These are phyloP conservation scores for Atkinsonella hypoxylon DNA, from an alignment of 2,329 filamentous ascomycete genomes.

Conservation along the genomic window DNA sequence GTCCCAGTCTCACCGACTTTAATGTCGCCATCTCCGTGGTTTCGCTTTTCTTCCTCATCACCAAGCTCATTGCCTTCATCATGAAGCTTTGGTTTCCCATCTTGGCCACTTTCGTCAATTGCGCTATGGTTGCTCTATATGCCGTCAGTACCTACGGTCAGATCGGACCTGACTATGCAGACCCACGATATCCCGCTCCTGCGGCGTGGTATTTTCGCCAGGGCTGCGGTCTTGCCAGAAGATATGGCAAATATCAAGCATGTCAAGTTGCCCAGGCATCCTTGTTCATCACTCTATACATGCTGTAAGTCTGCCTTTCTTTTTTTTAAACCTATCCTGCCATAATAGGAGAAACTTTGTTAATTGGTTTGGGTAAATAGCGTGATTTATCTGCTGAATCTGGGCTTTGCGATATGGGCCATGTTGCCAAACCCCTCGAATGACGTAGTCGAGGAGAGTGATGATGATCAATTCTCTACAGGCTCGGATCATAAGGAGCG, in stretches of 20 bases:
- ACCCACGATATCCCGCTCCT: conserved; percentile 47
- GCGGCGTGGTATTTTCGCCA: conserved; percentile 66
- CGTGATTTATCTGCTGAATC: conserved; percentile 46
- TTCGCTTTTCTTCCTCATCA: conserved; percentile 62
- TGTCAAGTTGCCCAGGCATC: conserved; percentile 58
- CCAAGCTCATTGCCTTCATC: conserved; percentile 57
- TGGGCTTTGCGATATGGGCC: conserved; percentile 46
- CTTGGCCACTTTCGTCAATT: conserved; percentile 46
- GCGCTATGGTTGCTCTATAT: conserved; percentile 49
- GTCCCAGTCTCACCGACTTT: conserved; percentile 54
- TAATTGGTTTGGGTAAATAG: conserved; percentile 23
- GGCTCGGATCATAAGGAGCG: conserved; percentile 26
- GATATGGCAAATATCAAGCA: conserved; percentile 39
- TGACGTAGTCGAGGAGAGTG: conserved; percentile 31
- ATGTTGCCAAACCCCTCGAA: conserved; percentile 44
- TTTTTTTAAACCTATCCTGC: background rate
- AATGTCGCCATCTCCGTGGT: conserved; percentile 68
- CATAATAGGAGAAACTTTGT: conserved; percentile 3
- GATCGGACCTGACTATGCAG: conserved; percentile 60
- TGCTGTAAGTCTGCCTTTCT: conserved; percentile 45
- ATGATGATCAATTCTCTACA: conserved; percentile 29
- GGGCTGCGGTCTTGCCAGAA: conserved; percentile 49
- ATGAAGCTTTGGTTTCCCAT: conserved; percentile 61
- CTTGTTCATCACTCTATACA: conserved; percentile 51
- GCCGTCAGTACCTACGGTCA: conserved; percentile 56